Conservation (phyloP, 2,329 filamentous ascomycete species). For the Mycocentrospora acerina region DNA sequence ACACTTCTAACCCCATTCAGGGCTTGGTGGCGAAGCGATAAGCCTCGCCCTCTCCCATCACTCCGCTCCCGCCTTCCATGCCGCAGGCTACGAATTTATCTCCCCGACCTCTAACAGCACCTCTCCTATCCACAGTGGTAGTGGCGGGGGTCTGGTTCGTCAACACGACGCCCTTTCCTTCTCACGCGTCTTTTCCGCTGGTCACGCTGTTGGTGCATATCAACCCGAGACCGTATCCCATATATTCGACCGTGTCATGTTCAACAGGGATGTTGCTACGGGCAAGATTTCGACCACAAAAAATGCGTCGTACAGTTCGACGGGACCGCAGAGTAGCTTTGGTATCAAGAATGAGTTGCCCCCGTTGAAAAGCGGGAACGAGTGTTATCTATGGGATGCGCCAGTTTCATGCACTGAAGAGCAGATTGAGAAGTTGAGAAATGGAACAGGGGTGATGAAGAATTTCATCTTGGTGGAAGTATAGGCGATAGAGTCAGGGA, state of each 20-base stretch:
- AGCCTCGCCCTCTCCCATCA: slow-evolving; percentile 39
- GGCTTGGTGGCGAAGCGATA: slow-evolving; percentile 43
- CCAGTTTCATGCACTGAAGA: slow-evolving; percentile 10
- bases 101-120: slow-evolving; percentile 37
- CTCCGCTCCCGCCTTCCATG: slow-evolving; percentile 21
- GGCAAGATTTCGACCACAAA: slow-evolving; percentile 27
- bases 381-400: slow-evolving; percentile 16
- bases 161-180: slow-evolving; percentile 43
- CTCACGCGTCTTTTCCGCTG: slow-evolving; percentile 41
- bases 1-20: slow-evolving; percentile 2
- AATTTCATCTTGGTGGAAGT: slow-evolving; percentile 14
- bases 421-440: slow-evolving; percentile 8
- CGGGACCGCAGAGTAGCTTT: slow-evolving; percentile 7
- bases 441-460: slow-evolving; percentile 11
- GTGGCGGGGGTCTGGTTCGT: slow-evolving; percentile 48
- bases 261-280: slow-evolving; percentile 49
- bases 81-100: slow-evolving; percentile 31
- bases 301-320: slow-evolving; percentile 8
- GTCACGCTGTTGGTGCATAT: slow-evolving; percentile 44
- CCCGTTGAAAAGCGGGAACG: slow-evolving; percentile 5
- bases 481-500: too few relatives aligned
- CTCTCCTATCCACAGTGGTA: too few relatives aligned
- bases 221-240: slow-evolving; percentile 52
- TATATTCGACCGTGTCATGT: slow-evolving; percentile 51
- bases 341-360: slow-evolving; percentile 10